Base-by-base conservation (phyloP, 2,329 filamentous ascomycete species). In the Berkeleyomyces basicola region DNA sequence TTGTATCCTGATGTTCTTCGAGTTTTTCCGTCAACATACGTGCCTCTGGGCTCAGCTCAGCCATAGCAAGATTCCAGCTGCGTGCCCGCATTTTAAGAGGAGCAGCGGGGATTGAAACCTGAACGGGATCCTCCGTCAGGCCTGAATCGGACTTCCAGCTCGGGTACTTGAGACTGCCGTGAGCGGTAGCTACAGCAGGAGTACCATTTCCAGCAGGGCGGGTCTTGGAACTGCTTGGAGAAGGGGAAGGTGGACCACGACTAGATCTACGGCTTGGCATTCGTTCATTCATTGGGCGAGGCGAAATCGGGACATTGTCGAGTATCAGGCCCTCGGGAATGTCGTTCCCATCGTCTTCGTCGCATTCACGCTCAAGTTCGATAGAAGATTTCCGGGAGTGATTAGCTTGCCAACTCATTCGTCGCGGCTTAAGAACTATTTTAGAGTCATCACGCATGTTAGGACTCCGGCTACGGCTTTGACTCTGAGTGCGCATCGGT, bases 271-370 rank as follows among this genome's bases (percentile, higher is more conserved):
- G 6, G 14, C 61, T 62, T 2, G 51, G n/a, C 5, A 47, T 33
- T 44, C 83, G 77, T 65, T 85, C 81, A 33, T 75, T 75, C 1
- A 76, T 75, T 1, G 82, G 83, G 1, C 83, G 78, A n/a, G 88
- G 88, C 0, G 88, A 91, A 55, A 93, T 82, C 4, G 88, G 88
- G 1, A 93, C 85, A 67, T 93, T 93, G 73, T 89, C 87, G 57
- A 93, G 80, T 61, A 90, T 79, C 33, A 88, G 80, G 61, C 88
- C 87, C 36, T 91, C 87, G 0, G 88, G 88, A 39, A 93, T 85
- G 63, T 88, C 83, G 69, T 90, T 87, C 61, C 84, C 85, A 61
- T 82, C 84, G 61, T 90, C 86, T 59, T 86, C 82, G 67, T 89
- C 84, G 65, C 81, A 91, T 70, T 92, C 88, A 62, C 82, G 81